phyloP scores from a whole-genome alignment of 1,284 basidiomycete genomes.

The Cutaneotrichosporon arboriforme region DNA sequence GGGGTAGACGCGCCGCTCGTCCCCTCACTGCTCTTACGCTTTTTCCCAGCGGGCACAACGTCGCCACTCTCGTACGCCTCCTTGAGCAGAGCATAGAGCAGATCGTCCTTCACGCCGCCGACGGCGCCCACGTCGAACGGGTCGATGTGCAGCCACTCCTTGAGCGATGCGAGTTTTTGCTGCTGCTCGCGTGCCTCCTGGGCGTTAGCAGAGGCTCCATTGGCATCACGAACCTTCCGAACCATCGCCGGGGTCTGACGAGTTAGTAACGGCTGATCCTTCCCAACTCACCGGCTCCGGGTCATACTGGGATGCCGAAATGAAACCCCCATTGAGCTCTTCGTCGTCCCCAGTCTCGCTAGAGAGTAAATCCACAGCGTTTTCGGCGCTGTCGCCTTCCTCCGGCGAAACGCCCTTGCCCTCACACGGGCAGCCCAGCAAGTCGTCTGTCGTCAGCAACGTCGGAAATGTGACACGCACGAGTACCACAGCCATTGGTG shows the following conservation, averaged over 20 bases:
- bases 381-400: too few species aligned
- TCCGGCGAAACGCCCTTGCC: constrained; percentile 13
- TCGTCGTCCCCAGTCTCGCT: constrained; percentile 23
- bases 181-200: constrained; percentile 51
- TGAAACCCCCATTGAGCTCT: constrained; percentile 55
- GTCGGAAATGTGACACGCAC: constrained; percentile 33
- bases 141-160: constrained; percentile 81
- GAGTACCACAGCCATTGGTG: constrained; percentile 78
- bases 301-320: constrained; percentile 60
- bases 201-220: neutral
- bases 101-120: constrained; percentile 53
- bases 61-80: constrained; percentile 19
- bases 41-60: constrained; percentile 3
- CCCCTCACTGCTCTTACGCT: constrained; percentile 8
- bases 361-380: too few species aligned
- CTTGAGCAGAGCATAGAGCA: constrained; percentile 33
- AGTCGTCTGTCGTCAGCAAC: constrained; percentile 48
- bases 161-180: constrained; percentile 70
- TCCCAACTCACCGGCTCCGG: constrained; percentile 33
- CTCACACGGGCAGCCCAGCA: constrained; percentile 66
- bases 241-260: constrained; percentile 40
- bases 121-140: constrained; percentile 24
- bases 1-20: neutral
- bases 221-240: constrained; percentile 45
- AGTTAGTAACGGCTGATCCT: neutral